Conservation (phyloP, 305 asterid species). For the Rubia occidens region DNA sequence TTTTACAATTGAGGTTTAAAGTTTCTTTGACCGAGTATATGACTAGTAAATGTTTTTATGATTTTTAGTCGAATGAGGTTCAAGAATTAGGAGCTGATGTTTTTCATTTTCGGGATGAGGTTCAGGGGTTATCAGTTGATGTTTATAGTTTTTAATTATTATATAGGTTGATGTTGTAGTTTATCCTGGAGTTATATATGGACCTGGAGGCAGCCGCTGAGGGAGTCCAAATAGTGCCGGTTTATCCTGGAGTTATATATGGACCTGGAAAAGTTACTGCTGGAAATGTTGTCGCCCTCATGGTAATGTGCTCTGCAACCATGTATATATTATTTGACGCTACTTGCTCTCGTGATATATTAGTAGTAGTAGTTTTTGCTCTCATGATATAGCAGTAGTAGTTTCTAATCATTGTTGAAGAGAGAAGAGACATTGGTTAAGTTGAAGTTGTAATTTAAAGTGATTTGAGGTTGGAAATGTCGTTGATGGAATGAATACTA, state of each 20-base stretch:
- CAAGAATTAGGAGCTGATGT: too few relatives aligned
- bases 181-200: too few relatives aligned
- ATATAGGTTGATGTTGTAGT: too few relatives aligned
- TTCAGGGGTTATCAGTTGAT: too few relatives aligned
- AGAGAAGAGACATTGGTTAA: background rate
- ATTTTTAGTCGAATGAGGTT: too few relatives aligned
- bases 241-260: slow-evolving; percentile 88
- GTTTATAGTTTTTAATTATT: too few relatives aligned
- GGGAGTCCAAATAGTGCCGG: slow-evolving; percentile 67
- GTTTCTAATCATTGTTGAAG: background rate
- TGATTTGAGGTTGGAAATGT: background rate
- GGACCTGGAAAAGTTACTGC: slow-evolving; percentile 81
- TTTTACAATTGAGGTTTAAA: too few relatives aligned
- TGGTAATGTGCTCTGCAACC: slow-evolving; percentile 43
- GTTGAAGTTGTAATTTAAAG: background rate
- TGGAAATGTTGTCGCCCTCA: slow-evolving; percentile 60
- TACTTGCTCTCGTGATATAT: background rate
- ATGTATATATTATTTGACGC: slow-evolving; percentile 1
- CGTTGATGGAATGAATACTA: background rate
- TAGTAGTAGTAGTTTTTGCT: background rate
- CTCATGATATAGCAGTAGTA: background rate
- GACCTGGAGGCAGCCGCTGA: slow-evolving; percentile 72
- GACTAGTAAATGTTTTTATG: too few relatives aligned
- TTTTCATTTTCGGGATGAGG: too few relatives aligned
- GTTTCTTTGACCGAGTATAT: too few relatives aligned